phyloP scores from a whole-genome alignment of 257 asterid genomes.

The Rhazya stricta region DNA sequence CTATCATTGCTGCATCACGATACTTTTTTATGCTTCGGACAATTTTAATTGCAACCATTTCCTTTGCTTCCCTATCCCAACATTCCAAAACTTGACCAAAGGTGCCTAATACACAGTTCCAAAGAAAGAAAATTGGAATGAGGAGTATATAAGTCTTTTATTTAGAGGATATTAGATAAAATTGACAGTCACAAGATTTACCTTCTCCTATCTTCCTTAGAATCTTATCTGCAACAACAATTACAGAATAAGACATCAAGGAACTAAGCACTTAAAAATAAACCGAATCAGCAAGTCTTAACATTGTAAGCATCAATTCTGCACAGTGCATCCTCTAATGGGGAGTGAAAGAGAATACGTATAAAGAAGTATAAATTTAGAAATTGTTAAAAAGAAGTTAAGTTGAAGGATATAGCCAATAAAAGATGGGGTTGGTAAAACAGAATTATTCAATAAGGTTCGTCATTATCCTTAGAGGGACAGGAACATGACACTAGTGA shows the following conservation, averaged over 20 bases:
- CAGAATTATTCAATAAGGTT: neutral
- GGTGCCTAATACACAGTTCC: slow-evolving; percentile 30
- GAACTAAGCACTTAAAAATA: neutral
- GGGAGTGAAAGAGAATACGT: neutral
- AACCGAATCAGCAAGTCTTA: neutral
- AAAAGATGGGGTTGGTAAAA: neutral
- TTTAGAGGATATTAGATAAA: slow-evolving; percentile 9
- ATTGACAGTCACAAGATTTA: slow-evolving; percentile 14
- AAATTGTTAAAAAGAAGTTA: neutral
- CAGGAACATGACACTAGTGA: neutral
- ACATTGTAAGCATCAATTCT: neutral
- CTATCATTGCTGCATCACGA: slow-evolving; percentile 52
- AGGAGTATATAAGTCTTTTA: neutral
- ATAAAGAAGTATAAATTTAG: neutral
- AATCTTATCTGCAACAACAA: slow-evolving; percentile 46
- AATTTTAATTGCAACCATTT: slow-evolving; percentile 45
- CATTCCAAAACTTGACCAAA: slow-evolving; percentile 56
- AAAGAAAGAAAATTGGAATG: slow-evolving; percentile 2
- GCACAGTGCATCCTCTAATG: neutral
- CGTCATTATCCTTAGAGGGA: neutral
- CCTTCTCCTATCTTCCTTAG: slow-evolving; percentile 52
- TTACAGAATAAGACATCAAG: slow-evolving; percentile 18
- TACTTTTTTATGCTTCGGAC: slow-evolving; percentile 49
- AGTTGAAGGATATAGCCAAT: neutral
- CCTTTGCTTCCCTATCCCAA: slow-evolving; percentile 48